Percentiles rank a stretch among this genome's conserved stretches.
Evolutionary conservation across 129 eudicot species (phyloP).

Genomic region (Deinandra increscens): DNA sequence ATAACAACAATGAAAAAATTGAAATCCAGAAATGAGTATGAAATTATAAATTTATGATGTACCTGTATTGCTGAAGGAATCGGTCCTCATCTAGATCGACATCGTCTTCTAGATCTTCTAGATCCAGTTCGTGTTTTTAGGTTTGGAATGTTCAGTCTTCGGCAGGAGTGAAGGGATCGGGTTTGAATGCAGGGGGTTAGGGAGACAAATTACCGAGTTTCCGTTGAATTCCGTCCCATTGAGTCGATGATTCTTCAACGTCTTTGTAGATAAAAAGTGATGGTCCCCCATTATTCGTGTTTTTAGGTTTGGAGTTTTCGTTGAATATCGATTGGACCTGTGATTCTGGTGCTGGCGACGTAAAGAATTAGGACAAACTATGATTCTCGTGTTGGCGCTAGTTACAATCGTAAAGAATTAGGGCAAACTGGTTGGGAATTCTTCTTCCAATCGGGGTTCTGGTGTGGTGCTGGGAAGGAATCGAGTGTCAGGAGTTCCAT

Average conservation of each 20-base stretch:
- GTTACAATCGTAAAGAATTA: no score
- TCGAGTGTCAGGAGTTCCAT: no score
- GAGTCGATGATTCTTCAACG: conserved; percentile 78
- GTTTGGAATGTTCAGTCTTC: conserved; percentile 66
- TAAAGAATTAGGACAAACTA: no score
- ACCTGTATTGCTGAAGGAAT: conserved; percentile 84
- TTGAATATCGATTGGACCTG: no score
- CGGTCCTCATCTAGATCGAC: conserved; percentile 85
- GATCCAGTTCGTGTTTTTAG: conserved; percentile 72
- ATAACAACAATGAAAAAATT: background rate
- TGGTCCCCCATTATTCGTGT: conserved; percentile 69
- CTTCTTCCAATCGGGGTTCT: no score
- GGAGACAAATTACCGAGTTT: conserved; percentile 84
- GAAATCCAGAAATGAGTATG: background rate
- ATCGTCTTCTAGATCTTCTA: conserved; percentile 85
- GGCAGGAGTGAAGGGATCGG: conserved; percentile 76
- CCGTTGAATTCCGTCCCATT: conserved; percentile 90
- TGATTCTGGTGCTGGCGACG: no score
- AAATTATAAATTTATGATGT: background rate
- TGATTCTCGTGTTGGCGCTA: no score
- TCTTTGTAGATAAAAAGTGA: conserved; percentile 88
- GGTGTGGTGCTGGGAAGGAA: no score
- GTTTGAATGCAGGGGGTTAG: conserved; percentile 75
- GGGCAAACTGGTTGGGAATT: no score
- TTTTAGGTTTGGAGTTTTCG: no score